Evolutionary conservation across 192 early-diverging fungal species (phyloP), one percentile per base, ranked within the genome.

Genomic region (Borealophlyctis nickersoniae): DNA sequence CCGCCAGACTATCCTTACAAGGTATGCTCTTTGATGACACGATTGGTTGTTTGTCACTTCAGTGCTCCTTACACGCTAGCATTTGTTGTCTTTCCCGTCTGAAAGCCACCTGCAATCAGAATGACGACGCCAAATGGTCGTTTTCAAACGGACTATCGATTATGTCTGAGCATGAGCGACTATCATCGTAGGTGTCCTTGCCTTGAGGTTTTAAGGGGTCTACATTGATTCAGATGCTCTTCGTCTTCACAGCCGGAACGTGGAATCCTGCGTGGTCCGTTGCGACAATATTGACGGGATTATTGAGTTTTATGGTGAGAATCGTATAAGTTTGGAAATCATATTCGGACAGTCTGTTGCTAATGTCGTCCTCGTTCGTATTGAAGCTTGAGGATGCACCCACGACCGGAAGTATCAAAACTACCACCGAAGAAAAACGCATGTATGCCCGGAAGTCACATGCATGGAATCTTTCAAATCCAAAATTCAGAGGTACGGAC

Each of bases 261-360:
- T 99, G 95, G 95, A 99, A 98, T 66, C 95, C 95, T 4, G 89
- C 91, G 53, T 98, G 97, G 97, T 92, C 89, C 56, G 97, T 99
- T 9, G 72, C 92, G 5, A 99, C 97, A 0, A 98, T 99, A 56
- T 76, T 99, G 36, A 98, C 89, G 52, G 97, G 97, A 11, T 75
- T 98, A 58, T 76, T 99, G 39, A 91, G 89, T 52, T 99, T 99
- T 71, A 99, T 99, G 97, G 90, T 94, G 49, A 58, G 50, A 33
- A 24, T 52, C 49, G 0, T 4, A 56, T 9, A 3, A 4, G 28
- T 2, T 59, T 27, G 52, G 52, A 53, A 23, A 53, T 14, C 52
- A n/a, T 53, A 7, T 7, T 23, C 14, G 52, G 23, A 7, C 9
- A 9, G 14, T 27, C 7, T 45, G 39, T 19, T 45, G 9, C 39